These are phyloP conservation scores for Lodderomyces pseudojiufengensis DNA, from an alignment of 1,139 yeast species.

Conservation along the genomic window DNA sequence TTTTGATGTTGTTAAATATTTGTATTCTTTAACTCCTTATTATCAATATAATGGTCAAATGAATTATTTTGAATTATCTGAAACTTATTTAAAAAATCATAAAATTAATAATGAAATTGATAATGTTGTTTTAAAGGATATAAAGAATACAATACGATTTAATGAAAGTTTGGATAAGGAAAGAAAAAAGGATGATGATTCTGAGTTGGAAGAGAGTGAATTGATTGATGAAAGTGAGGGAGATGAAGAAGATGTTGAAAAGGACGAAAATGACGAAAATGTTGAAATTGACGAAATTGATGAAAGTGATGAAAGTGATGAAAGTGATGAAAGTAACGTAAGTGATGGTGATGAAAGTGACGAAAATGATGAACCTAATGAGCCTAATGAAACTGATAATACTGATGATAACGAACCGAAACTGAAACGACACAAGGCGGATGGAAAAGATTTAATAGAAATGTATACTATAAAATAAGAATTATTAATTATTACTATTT, in stretches of 20 bases:
- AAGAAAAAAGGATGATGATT: too few relatives aligned
- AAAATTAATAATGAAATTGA: too few relatives aligned
- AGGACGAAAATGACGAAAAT: neutral
- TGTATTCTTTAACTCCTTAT: slow-evolving; percentile 10
- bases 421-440: neutral
- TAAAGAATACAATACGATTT: too few relatives aligned
- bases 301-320: neutral
- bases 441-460: neutral
- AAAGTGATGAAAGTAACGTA: too few relatives aligned
- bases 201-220: too few relatives aligned
- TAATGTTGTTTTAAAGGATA: too few relatives aligned
- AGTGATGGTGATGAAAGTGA: neutral
- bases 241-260: neutral
- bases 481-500: too few relatives aligned
- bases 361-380: neutral
- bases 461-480: slow-evolving; percentile 4
- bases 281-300: neutral
- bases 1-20: slow-evolving; percentile 19
- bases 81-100: slow-evolving; percentile 3
- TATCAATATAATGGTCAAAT: slow-evolving; percentile 4
- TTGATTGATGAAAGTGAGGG: neutral
- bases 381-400: neutral
- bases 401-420: neutral
- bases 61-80: slow-evolving; percentile 5
- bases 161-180: too few relatives aligned